Evolutionary conservation across 345 rosid genomes (phyloP).

Genomic region (Physaria fendleri): DNA sequence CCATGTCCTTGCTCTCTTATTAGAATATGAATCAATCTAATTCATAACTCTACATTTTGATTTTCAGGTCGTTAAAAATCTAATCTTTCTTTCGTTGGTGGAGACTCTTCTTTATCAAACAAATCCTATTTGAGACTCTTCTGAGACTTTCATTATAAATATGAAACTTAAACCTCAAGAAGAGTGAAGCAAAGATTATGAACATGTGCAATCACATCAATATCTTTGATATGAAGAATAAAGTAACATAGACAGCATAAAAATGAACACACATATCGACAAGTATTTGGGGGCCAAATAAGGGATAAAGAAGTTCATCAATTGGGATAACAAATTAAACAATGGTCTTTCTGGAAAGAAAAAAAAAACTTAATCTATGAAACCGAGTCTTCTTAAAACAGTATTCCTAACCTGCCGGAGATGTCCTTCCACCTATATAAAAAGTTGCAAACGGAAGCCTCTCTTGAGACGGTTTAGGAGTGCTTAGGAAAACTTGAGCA

Average conservation of each 20-base stretch:
- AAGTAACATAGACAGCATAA: conserved; percentile 22
- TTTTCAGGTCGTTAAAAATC: not conserved
- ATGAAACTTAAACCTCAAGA: conserved; percentile 11
- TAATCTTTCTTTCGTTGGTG: not conserved
- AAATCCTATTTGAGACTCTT: too few relatives aligned
- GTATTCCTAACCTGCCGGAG: conserved; percentile 79
- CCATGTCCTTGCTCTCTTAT: too few relatives aligned
- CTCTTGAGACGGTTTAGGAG: conserved; percentile 68
- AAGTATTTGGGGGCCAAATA: too few relatives aligned
- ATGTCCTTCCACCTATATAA: conserved; percentile 39
- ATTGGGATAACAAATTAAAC: conserved; percentile 27
- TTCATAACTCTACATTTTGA: not conserved
- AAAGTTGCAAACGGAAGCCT: too few relatives aligned
- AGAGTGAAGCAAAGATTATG: conserved; percentile 16
- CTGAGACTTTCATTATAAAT: not conserved
- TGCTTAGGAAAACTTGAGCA: conserved; percentile 47
- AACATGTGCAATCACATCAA: conserved; percentile 20
- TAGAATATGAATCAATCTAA: too few relatives aligned
- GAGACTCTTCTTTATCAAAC: not conserved
- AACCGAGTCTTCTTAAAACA: conserved; percentile 70
- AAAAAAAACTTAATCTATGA: conserved; percentile 52
- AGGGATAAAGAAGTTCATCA: too few relatives aligned
- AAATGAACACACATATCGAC: too few relatives aligned
- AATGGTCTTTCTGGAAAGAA: conserved; percentile 25
- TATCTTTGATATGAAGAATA: conserved; percentile 17